Conservation (phyloP, 129 eudicot species). For the Centrapalus pauciflorus region DNA sequence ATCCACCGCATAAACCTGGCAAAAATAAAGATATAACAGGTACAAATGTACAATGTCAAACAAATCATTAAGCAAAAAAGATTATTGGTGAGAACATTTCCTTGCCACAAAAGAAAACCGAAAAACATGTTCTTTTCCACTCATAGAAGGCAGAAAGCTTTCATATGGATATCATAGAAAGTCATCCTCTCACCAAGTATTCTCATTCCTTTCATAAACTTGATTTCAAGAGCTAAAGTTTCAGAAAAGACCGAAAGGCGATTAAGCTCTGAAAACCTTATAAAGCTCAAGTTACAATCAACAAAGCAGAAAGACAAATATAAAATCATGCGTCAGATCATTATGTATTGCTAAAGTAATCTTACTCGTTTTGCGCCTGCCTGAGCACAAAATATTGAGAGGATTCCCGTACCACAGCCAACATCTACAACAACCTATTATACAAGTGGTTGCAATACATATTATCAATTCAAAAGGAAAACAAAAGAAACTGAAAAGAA, state of each 20-base stretch:
- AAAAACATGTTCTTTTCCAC: background rate
- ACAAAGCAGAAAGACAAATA: background rate
- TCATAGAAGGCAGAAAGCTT: background rate
- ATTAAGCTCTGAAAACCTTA: slow-evolving; percentile 9
- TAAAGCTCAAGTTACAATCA: background rate
- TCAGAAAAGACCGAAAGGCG: background rate
- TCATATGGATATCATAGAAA: background rate
- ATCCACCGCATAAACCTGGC: slow-evolving; percentile 97
- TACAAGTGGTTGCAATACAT: slow-evolving; percentile 11
- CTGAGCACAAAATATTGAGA: slow-evolving; percentile 97
- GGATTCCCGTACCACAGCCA: slow-evolving; percentile 98
- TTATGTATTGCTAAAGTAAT: slow-evolving; percentile 1
- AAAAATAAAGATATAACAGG: slow-evolving; percentile 8
- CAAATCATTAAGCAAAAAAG: background rate
- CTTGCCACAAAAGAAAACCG: background rate
- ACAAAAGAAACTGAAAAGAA: background rate
- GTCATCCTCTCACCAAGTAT: background rate
- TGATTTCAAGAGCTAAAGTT: background rate
- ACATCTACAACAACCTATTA: slow-evolving; percentile 95
- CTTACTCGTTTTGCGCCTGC: slow-evolving; percentile 96
- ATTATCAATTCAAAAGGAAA: background rate
- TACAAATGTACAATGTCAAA: slow-evolving; percentile 2
- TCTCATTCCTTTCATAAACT: background rate
- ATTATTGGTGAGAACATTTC: background rate
- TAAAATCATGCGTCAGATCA: background rate